These are phyloP conservation scores for Nicotiana attenuata DNA, from an alignment of 257 asterid genomes.

Conservation along the genomic window DNA sequence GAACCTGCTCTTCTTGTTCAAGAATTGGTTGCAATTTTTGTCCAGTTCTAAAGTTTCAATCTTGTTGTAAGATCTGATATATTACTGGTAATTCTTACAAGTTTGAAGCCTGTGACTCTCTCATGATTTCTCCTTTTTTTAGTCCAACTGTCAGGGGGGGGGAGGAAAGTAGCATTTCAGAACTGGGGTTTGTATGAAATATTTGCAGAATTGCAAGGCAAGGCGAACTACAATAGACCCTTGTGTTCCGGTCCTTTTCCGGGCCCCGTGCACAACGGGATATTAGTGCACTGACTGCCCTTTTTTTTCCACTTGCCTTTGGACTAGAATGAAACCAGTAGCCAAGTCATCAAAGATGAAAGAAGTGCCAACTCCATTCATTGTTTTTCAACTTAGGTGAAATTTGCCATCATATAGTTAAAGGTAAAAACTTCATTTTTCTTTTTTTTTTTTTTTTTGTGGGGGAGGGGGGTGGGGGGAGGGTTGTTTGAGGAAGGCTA, in stretches of 20 bases:
- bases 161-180: not conserved
- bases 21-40: not conserved
- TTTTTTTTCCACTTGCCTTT: not conserved
- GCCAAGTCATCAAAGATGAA: not conserved
- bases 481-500: not conserved
- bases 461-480: too few relatives aligned
- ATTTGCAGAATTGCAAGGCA: too few relatives aligned
- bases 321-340: slow-evolving; percentile 8
- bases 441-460: not conserved
- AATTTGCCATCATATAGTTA: not conserved
- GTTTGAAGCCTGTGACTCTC: not conserved
- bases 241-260: too few relatives aligned
- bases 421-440: not conserved
- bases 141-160: not conserved
- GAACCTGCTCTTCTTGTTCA: slow-evolving; percentile 2
- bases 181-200: slow-evolving; percentile 3
- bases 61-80: slow-evolving; percentile 13
- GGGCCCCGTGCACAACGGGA: too few relatives aligned
- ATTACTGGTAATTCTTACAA: not conserved
- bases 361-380: not conserved
- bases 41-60: not conserved
- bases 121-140: not conserved
- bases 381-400: not conserved
- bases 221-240: too few relatives aligned
- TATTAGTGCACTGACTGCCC: too few relatives aligned